Evolutionary conservation across 2,329 filamentous ascomycete species (phyloP).

Genomic region (Zarea fungicola): DNA sequence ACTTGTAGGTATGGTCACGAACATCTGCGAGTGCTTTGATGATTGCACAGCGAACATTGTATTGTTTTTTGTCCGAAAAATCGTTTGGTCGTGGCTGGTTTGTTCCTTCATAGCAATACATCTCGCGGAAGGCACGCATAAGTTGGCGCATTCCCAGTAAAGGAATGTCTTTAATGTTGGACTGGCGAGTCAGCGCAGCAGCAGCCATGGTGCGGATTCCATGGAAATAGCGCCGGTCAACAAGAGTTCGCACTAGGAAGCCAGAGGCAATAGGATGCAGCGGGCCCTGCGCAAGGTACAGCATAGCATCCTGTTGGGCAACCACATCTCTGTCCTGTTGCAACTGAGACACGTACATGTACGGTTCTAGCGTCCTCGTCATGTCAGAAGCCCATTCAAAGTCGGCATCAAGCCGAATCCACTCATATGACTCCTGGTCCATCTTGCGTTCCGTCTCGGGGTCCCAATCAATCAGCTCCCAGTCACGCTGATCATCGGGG

Average conservation of each 20-base stretch:
- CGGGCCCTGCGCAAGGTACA: constrained; percentile 62
- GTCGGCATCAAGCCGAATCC: constrained; percentile 96
- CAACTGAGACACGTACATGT: constrained; percentile 97
- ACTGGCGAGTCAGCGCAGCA: constrained; percentile 70
- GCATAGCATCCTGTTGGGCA: constrained; percentile 72
- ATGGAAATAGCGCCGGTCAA: constrained; percentile 90
- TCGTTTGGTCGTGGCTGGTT: constrained; percentile 83
- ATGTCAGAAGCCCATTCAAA: constrained; percentile 96
- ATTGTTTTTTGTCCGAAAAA: constrained; percentile 80
- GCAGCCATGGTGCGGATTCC: constrained; percentile 86
- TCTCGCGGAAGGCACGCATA: constrained; percentile 76
- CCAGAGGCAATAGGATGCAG: constrained; percentile 81
- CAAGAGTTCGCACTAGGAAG: constrained; percentile 80
- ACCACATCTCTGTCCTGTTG: constrained; percentile 97
- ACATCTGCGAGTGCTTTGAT: constrained; percentile 74
- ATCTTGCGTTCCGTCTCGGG: constrained; percentile 83
- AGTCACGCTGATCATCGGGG: constrained; percentile 74
- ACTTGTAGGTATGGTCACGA: constrained; percentile 66
- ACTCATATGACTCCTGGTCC: constrained; percentile 95
- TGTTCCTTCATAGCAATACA: constrained; percentile 78
- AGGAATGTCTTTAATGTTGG: constrained; percentile 57
- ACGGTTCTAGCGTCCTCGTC: constrained; percentile 74
- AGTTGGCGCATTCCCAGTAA: constrained; percentile 82
- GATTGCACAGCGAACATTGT: constrained; percentile 79
- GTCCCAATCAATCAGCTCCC: constrained; percentile 85